Conservation (phyloP, 495 filamentous ascomycete genomes). For the Recurvomyces mirabilis region DNA sequence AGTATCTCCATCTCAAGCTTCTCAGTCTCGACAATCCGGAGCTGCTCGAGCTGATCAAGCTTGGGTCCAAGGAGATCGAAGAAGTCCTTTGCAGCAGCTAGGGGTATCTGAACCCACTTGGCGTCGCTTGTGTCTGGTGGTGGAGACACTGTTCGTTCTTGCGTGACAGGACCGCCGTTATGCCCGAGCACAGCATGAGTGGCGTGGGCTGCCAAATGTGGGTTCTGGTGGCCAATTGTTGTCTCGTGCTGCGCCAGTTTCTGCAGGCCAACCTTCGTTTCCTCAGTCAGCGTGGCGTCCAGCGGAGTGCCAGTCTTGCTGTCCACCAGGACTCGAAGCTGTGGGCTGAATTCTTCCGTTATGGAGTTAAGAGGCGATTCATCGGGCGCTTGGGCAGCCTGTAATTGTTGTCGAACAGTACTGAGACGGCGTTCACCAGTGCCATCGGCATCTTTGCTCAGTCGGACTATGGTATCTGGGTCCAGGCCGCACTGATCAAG, state of each 20-base stretch:
- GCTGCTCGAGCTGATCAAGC: conserved; percentile 45
- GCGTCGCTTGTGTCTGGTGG: neutral
- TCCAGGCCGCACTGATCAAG: conserved; percentile 50
- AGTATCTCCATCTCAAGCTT: conserved; percentile 43
- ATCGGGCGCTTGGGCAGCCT: conserved; percentile 1
- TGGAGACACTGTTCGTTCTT: neutral
- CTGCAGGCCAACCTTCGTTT: conserved; percentile 43
- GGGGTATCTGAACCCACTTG: conserved; percentile 46
- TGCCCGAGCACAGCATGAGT: neutral
- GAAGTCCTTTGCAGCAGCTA: conserved; percentile 56
- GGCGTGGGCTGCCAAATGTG: conserved; percentile 2
- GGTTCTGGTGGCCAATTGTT: conserved; percentile 2
- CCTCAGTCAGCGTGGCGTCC: conserved; percentile 43
- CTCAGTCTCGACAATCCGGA: conserved; percentile 47
- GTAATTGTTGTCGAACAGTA: too few species aligned
- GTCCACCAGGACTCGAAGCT: conserved; percentile 47
- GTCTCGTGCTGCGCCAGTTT: conserved; percentile 30
- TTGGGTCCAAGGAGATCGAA: conserved; percentile 53
- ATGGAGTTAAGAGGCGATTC: conserved; percentile 11
- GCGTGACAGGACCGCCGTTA: neutral
- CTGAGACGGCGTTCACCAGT: too few species aligned
- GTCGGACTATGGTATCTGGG: conserved; percentile 43
- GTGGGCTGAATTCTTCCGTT: conserved; percentile 39
- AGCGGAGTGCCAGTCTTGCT: conserved; percentile 41
- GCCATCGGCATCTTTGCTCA: conserved; percentile 24